Evolutionary conservation across 225 moss, liverwort and hornwort genomes (phyloP).

Genomic region (Sphagnum contortum): DNA sequence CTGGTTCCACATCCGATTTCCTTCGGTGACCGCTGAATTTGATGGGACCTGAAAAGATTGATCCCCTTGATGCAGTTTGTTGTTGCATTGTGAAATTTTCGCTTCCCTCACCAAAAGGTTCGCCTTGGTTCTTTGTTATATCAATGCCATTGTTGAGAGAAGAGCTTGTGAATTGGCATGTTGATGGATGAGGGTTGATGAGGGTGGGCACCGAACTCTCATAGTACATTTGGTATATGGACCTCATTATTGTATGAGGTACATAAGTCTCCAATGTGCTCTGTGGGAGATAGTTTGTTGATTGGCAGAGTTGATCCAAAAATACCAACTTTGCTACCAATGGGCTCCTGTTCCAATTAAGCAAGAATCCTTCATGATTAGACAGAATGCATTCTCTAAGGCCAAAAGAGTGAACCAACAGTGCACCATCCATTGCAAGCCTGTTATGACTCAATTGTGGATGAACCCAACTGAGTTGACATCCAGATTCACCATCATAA

Average conservation of each 20-base stretch:
- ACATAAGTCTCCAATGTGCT: constrained; percentile 79
- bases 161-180: constrained; percentile 35
- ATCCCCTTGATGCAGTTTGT: constrained; percentile 49
- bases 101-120: constrained; percentile 24
- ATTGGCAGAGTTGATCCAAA: constrained; percentile 87
- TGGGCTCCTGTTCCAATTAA: constrained; percentile 43
- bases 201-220: constrained; percentile 76
- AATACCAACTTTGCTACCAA: constrained; percentile 91
- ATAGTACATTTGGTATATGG: constrained; percentile 92
- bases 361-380: too few species aligned
- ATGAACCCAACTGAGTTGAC: too few species aligned
- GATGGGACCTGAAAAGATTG: constrained; percentile 90
- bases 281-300: constrained; percentile 75
- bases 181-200: constrained; percentile 52
- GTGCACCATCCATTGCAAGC: too few species aligned
- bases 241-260: constrained; percentile 92
- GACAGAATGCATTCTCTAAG: too few species aligned
- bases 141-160: constrained; percentile 22
- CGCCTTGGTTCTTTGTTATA: constrained; percentile 22
- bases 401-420: too few species aligned
- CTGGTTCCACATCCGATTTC: constrained; percentile 52
- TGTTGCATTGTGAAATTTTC: constrained; percentile 13
- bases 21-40: constrained; percentile 76
- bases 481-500: too few species aligned
- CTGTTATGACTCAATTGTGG: too few species aligned